Base-by-base conservation (phyloP, 345 rosid genomes). In the Angophora floribunda region DNA sequence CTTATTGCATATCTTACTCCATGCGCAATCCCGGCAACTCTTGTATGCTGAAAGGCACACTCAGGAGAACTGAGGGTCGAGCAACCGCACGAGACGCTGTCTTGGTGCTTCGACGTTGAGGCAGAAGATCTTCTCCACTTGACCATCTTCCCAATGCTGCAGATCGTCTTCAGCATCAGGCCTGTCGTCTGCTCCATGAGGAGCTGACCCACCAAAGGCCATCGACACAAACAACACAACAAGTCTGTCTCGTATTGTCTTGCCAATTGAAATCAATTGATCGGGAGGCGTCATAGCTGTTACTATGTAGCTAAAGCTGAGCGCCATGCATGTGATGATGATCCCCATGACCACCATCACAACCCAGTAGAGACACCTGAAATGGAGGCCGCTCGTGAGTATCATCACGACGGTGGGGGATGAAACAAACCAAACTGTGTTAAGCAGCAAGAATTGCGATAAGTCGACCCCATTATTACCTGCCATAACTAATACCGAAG, bases 301-400 rank as follows among this genome's bases (percentile, higher is more conserved):
- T 55, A 1, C 61, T 21, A 11, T 19, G 26, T 19, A 55, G 22
- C 61, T 21, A 61, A 28, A 28, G 36, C 32, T 28, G 70, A 61
- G 70, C 36, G 70, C 32, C 0, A n/a, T 0, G 0, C 15, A 13
- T 28, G 70, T 15, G 36, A 61, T 0, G 13, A 32, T 2, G 32
- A 61, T 61, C 32, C 1, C 28, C 70, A 61, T 28, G 70, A 61
- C 28, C 28, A 61, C 7, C 70, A 61, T 61, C 17, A 11, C 16
- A 61, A 61, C 13, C 32, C 2, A 0, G 41, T 36, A 36, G 41
- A 36, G 41, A 28, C 70, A 13, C 70, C 2, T 28, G 32, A 28
- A 28, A 61, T 32, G 70, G 70, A 13, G 16, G 70, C 8, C 1
- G 7, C 65, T 59, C 14, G 26, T 13, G 28, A 10, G 30, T 59